Conservation (phyloP, 805 yeast species). For the Scheffersomyces spartinae region DNA sequence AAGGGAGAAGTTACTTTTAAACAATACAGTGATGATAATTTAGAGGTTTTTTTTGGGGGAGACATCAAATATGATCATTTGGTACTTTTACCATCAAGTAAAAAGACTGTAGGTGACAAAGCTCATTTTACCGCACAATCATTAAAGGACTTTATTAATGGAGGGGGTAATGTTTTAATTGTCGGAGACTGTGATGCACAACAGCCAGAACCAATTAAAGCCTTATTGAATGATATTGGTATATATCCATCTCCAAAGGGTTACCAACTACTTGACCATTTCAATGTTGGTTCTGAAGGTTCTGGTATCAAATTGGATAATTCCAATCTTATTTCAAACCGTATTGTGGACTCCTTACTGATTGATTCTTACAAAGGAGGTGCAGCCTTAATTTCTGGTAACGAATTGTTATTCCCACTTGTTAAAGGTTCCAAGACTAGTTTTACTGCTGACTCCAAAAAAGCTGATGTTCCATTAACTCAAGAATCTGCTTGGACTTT, state of each 20-base stretch:
- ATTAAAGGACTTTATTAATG: conserved; percentile 44
- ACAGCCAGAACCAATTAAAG: conserved; percentile 36
- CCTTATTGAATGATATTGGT: conserved; percentile 69
- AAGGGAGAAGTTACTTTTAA: conserved; percentile 9
- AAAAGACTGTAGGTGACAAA: conserved; percentile 22
- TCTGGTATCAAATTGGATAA: too few relatives aligned
- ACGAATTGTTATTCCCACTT: conserved; percentile 60
- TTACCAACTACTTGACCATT: conserved; percentile 54
- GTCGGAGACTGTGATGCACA: conserved; percentile 36
- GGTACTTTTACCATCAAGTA: conserved; percentile 23
- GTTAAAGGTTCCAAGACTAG: conserved; percentile 56
- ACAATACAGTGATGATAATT: conserved; percentile 13
- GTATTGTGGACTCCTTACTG: too few relatives aligned
- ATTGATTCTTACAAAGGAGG: conserved; percentile 38
- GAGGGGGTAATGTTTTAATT: conserved; percentile 68
- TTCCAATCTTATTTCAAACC: too few relatives aligned
- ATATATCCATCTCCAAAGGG: conserved; percentile 74
- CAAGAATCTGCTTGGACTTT: conserved; percentile 55
- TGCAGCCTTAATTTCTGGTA: conserved; percentile 61
- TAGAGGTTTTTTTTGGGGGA: conserved; percentile 13
- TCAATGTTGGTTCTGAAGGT: conserved; percentile 20
- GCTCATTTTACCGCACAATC: too few relatives aligned
- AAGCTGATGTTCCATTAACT: conserved; percentile 31
- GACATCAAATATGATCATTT: conserved; percentile 16
- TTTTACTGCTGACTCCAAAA: conserved; percentile 36